Base-by-base conservation (phyloP, 805 yeast genomes). In the Kodamaea restingae region DNA sequence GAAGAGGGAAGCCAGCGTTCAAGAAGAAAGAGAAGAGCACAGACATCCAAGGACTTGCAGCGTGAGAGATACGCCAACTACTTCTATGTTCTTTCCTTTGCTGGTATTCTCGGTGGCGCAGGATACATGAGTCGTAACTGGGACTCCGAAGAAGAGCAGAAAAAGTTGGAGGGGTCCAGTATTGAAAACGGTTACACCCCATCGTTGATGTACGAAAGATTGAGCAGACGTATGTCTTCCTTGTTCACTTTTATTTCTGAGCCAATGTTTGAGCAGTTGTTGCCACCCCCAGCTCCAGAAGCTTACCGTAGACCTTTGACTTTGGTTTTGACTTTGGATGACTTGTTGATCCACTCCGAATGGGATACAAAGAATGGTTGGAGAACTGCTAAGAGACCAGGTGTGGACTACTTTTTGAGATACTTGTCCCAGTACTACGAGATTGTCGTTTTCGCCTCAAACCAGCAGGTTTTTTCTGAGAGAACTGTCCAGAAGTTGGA, bases 361-460 rank as follows among this genome's bases (percentile, higher is more conserved):
- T 93, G 98, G 98, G 77, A 86, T 41, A 78, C 87, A 50, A 80
- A 86, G 62, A 74, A 79, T 58, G 98, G 98, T 39, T 93, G 99
- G 99, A 82, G 93, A 68, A 91, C 97, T 11, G 98, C 96, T 21
- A 93, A 93, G 73, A 87, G 99, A 70, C 98, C 98, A 24, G 99
- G 98, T 46, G 81, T 88, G 45, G 98, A 95, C 63, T 93, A 93
- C 71, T 93, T 93, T 67, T 70, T 93, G 58, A 96, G 95, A 20
- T 93, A 93, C 65, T 71, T 93, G 52, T 85, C 96, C 6, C 95
- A 87, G 67, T 91, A 88, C 71, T 93, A 91, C 65, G 99, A 93
- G 69, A 82, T 93, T 58, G 98, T 93, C 38, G 68, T 95, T 34
- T 93, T 93, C 60, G 79, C 91, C 24, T 80, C 88, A 44, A 86